phyloP scores from a whole-genome alignment of 139 green algal genomes.

The Closterium sp. region DNA sequence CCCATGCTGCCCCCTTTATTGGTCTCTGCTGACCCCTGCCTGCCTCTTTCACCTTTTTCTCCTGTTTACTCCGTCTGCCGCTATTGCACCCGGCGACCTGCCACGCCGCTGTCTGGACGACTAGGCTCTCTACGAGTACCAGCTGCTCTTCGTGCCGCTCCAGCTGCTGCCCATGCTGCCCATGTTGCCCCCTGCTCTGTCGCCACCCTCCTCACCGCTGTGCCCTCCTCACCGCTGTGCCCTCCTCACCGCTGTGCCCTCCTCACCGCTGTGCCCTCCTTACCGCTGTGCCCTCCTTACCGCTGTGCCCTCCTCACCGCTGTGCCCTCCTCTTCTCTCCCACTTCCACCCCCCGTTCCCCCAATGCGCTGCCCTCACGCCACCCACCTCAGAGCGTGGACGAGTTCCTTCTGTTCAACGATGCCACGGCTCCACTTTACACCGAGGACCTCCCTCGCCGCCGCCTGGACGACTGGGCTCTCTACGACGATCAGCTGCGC shows the following conservation, averaged over 20 bases:
- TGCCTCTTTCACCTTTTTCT: no score
- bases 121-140: no score
- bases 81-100: no score
- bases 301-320: not conserved
- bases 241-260: no score
- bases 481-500: slow-evolving; percentile 25
- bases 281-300: no score
- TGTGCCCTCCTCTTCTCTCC: not conserved
- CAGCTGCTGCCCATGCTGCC: slow-evolving; percentile 92
- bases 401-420: slow-evolving; percentile 81
- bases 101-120: slow-evolving; percentile 65
- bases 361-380: not conserved
- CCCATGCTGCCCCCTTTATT: not conserved
- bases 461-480: slow-evolving; percentile 68
- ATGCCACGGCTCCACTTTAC: slow-evolving; percentile 66
- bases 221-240: no score
- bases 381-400: slow-evolving; percentile 33
- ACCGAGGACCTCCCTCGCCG: slow-evolving; percentile 77
- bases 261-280: no score
- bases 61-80: no score
- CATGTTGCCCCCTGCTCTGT: no score
- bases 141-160: slow-evolving; percentile 57
- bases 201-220: no score
- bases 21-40: no score
- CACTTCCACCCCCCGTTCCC: no score